Base-by-base conservation (phyloP, 805 yeast genomes). In the Wickerhamiella azymoides region DNA sequence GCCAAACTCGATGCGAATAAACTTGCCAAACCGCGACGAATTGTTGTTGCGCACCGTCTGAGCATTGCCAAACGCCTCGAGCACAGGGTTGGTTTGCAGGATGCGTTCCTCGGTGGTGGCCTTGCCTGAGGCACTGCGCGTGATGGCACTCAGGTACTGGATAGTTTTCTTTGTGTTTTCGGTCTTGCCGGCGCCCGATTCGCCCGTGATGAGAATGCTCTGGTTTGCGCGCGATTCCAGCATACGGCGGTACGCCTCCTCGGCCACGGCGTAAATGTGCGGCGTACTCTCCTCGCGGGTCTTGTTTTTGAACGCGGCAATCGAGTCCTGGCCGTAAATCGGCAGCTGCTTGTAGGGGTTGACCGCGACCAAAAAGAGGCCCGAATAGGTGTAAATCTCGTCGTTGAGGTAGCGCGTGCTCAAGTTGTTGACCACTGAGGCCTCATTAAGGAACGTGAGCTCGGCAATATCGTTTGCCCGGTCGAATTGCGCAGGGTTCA, bases 161-260 rank as follows among this genome's bases (percentile, higher is more conserved):
- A 92, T 80, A 46, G 92, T 86, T 59, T 83, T 86, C 62, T 92
- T 92, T 4, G 99, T 92, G 54, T 85, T 92, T 64, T 92, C 98
- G 0, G 99, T 92, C 60, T 92, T 92, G 45, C 99, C 99, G 0
- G 99, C 98, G 53, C 99, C 99, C 19, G 94, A 81, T 60, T 92
- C 99, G 52, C 99, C 99, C 0, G 98, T 92, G n/a, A 92, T 96
- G 42, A 92, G 68, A 46, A 92, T 85, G 10, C 93, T 79, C 65
- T 92, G 98, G 61, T 88, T 81, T 55, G 77, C 77, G 43, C 67
- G 70, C 52, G 81, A 79, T 10, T 72, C 68, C 10, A 84, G 65
- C 59, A 92, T 66, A 55, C 79, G 82, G 51, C 84, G 74, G 54
- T 78, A 84, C 1, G 97, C 94, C 40, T 77, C 76, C 57, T 92